phyloP scores from a whole-genome alignment of 129 eudicot genomes.

The Smallanthus sonchifolius region DNA sequence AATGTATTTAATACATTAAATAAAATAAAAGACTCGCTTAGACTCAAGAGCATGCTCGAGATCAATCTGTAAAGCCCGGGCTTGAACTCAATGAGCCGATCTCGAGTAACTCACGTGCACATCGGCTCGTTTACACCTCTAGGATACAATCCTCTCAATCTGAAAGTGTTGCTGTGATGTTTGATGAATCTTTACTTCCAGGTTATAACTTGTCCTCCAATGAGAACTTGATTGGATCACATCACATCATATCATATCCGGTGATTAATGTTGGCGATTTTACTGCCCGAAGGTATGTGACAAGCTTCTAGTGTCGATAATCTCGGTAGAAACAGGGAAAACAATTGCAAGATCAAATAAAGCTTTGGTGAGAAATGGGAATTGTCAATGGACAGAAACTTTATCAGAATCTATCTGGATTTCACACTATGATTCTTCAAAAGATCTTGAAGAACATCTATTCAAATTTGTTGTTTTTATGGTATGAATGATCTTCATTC shows the following conservation, averaged over 20 bases:
- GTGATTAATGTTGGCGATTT: background rate
- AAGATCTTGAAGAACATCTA: constrained; percentile 62
- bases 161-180: too few relatives aligned
- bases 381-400: constrained; percentile 78
- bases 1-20: too few relatives aligned
- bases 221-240: background rate
- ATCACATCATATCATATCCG: background rate
- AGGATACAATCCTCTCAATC: too few relatives aligned
- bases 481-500: constrained; percentile 35
- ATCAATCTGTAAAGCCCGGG: too few relatives aligned
- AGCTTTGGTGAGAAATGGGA: constrained; percentile 67
- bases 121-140: too few relatives aligned
- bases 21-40: too few relatives aligned
- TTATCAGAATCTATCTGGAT: constrained; percentile 70
- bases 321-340: constrained; percentile 80
- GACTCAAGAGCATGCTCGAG: too few relatives aligned
- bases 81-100: too few relatives aligned
- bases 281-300: constrained; percentile 86
- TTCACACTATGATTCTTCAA: constrained; percentile 51
- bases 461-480: constrained; percentile 65
- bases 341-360: constrained; percentile 61
- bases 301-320: constrained; percentile 67
- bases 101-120: too few relatives aligned
- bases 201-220: background rate
- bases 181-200: constrained; percentile 8